Evolutionary conservation across 1,284 basidiomycete genomes (phyloP).

Genomic region (Heterobasidion annosum): DNA sequence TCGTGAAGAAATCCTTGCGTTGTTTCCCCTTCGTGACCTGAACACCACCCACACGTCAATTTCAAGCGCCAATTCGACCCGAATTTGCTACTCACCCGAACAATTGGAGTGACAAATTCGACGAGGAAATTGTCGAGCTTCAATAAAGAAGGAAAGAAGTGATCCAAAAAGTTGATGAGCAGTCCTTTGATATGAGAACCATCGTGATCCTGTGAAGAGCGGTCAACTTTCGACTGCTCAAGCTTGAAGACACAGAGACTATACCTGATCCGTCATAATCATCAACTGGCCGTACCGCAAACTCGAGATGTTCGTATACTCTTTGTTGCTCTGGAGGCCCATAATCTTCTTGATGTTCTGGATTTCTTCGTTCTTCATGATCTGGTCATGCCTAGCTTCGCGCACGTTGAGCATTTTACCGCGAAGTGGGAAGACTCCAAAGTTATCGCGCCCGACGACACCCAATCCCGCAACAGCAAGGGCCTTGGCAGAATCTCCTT

Average conservation of each 20-base stretch:
- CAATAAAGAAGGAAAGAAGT: slow-evolving; percentile 94
- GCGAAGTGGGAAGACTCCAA: slow-evolving; percentile 95
- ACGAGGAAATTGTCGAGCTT: slow-evolving; percentile 91
- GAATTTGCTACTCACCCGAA: slow-evolving; percentile 55
- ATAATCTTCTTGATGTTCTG: slow-evolving; percentile 98
- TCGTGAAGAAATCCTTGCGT: slow-evolving; percentile 89
- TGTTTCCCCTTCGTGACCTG: slow-evolving; percentile 78
- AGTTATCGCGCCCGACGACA: slow-evolving; percentile 94
- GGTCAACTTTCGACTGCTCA: not conserved
- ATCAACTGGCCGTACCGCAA: slow-evolving; percentile 94
- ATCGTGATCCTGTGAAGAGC: slow-evolving; percentile 80
- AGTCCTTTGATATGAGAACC: slow-evolving; percentile 99
- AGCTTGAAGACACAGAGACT: slow-evolving; percentile 6
- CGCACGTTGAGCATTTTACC: slow-evolving; percentile 98
- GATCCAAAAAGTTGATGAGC: slow-evolving; percentile 96
- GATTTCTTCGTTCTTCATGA: slow-evolving; percentile 98
- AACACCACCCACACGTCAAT: not conserved
- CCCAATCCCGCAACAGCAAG: slow-evolving; percentile 91
- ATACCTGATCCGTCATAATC: slow-evolving; percentile 99
- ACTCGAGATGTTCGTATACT: slow-evolving; percentile 65
- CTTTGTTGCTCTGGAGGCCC: slow-evolving; percentile 91
- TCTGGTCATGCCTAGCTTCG: slow-evolving; percentile 92
- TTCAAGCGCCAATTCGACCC: not conserved
- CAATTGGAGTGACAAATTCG: slow-evolving; percentile 98
- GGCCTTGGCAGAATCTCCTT: slow-evolving; percentile 99